Percentiles rank a stretch among this genome's conserved stretches.
phyloP scores from a whole-genome alignment of 2,329 filamentous ascomycete genomes.

The Neonectria hederae region DNA sequence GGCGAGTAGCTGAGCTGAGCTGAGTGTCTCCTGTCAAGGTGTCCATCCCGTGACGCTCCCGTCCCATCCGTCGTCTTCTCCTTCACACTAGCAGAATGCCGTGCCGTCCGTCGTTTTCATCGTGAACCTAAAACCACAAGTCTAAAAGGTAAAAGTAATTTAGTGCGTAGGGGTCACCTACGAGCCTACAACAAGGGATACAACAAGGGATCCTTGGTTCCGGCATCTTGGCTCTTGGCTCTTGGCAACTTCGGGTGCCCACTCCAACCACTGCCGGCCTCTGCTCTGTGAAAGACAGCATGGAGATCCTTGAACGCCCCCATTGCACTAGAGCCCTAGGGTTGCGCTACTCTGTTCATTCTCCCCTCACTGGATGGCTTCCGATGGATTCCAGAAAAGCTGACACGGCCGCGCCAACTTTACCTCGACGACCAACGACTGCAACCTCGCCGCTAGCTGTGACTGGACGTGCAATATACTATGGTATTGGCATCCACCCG shows the following conservation, averaged over 20 bases:
- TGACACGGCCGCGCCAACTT: not conserved
- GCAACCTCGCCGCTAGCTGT: not conserved
- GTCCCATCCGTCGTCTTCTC: not conserved
- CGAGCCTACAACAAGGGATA: not conserved
- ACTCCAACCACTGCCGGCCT: too few species aligned
- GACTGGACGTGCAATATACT: not conserved
- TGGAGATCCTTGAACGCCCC: not conserved
- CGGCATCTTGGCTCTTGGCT: not conserved
- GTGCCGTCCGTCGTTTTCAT: not conserved
- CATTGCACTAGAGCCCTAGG: conserved; percentile 1
- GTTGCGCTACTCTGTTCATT: not conserved
- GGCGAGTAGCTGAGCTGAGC: not conserved
- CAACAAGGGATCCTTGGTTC: not conserved
- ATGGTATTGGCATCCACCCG: not conserved
- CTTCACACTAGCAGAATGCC: not conserved
- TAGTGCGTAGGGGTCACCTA: not conserved
- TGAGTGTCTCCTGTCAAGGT: too few species aligned
- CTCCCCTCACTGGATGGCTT: not conserved
- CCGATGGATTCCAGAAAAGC: not conserved
- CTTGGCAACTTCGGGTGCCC: too few species aligned
- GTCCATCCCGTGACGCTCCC: not conserved
- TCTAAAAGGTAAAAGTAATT: too few species aligned
- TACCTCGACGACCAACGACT: conserved; percentile 1
- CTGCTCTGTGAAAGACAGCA: too few species aligned
- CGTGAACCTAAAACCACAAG: not conserved